These are phyloP conservation scores for Conticribra weissflogii DNA, from an alignment of 108 stramenopile species.

Conservation along the genomic window DNA sequence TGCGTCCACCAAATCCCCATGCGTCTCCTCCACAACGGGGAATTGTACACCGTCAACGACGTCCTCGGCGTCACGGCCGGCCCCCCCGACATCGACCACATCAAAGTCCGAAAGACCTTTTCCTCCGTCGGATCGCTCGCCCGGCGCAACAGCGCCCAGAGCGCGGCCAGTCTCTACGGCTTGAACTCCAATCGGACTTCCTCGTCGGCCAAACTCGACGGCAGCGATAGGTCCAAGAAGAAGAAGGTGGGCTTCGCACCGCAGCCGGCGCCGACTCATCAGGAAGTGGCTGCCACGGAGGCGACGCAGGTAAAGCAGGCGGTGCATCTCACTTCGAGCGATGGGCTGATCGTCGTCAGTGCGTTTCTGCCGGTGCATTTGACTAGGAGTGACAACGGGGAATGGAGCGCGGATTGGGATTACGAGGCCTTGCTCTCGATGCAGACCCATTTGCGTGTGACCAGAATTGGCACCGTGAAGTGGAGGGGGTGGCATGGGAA, in stretches of 20 bases:
- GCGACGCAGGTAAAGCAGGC: constrained; percentile 55
- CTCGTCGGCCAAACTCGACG: background rate
- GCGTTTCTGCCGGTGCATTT: constrained; percentile 88
- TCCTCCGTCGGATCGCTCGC: constrained; percentile 33
- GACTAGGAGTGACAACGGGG: constrained; percentile 61
- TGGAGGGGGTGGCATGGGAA: constrained; percentile 93
- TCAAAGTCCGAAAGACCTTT: constrained; percentile 41
- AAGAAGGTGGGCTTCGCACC: constrained; percentile 81
- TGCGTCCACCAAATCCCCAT: constrained; percentile 61
- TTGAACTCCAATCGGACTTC: constrained; percentile 13
- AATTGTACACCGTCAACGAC: constrained; percentile 78
- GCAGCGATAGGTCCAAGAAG: constrained; percentile 29
- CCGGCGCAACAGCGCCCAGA: constrained; percentile 22
- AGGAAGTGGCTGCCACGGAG: background rate
- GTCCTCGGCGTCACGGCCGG: constrained; percentile 62
- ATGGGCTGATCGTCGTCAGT: constrained; percentile 87
- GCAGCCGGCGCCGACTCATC: constrained; percentile 53
- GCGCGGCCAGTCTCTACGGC: constrained; percentile 27
- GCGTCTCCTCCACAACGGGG: constrained; percentile 60
- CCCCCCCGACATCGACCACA: constrained; percentile 77
- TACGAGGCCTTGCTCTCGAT: constrained; percentile 93
- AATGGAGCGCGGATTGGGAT: constrained; percentile 94
- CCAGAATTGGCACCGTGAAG: constrained; percentile 90
- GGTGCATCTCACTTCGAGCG: constrained; percentile 79
- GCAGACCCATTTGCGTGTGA: constrained; percentile 92